Base-by-base conservation (phyloP, 257 asterid genomes). In the Orobanche coerulescens region DNA sequence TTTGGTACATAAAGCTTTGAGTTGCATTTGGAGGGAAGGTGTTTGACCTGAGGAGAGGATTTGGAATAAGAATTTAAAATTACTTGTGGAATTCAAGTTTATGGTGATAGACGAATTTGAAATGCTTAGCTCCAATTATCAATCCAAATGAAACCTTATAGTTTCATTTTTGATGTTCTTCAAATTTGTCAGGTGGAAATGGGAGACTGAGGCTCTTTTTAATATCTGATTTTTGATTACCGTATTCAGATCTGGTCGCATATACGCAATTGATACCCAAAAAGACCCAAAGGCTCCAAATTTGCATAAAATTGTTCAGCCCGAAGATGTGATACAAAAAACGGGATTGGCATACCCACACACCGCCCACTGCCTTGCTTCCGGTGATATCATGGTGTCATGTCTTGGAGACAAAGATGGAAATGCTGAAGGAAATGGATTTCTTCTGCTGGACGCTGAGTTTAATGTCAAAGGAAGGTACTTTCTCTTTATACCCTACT, bases 381-480 rank as follows among this genome's bases (percentile, higher is more conserved):
- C 99, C 7, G 99, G 99, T 46, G 97, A 93, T 2, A 89, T 93
- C 64, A 80, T 93, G 99, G 90, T 93, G 14, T 89, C 99, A 1
- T 89, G 96, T 44, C 97, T 93, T 8, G 99, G 99, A 58, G 99
- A 89, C 61, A 89, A 80, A 76, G 95, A 93, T 75, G 99, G 99
- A 71, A 93, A 93, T 0, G 95, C 97, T 1, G 81, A 84, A 66
- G 99, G 99, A 59, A 93, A 75, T 53, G 97, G 97, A 23, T 93
- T 93, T 75, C 99, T 93, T 65, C 72, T 93, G 69, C 90, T 93
- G 22, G 99, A 93, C 66, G 77, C 88, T 0, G 94, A 86, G 18
- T 93, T 93, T 30, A 93, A 89, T 47, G 99, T 93, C 56, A 93
- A 89, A 75, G 99, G 97, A 81, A 86, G 98, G 98, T 92, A 82